These are phyloP conservation scores for Plectosphaerella cucumerina DNA, from an alignment of 2,329 filamentous ascomycete genomes.

Conservation along the genomic window DNA sequence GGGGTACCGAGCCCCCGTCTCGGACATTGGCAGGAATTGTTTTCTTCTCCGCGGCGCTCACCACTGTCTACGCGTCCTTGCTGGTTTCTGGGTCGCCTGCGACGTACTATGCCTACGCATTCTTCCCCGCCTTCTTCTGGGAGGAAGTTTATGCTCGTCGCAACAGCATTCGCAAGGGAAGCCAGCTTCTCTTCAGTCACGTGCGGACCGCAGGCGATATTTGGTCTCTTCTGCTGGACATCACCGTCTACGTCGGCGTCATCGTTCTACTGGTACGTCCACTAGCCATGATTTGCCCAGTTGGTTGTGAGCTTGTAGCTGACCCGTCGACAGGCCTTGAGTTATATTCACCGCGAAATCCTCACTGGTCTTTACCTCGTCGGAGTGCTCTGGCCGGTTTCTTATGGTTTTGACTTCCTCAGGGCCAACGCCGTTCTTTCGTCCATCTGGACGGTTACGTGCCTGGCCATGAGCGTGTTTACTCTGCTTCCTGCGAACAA, in stretches of 20 bases:
- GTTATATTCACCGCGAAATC: conserved; percentile 87
- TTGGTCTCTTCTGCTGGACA: conserved; percentile 58
- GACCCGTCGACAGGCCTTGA: conserved; percentile 62
- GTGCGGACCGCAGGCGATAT: conserved; percentile 56
- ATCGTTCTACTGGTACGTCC: conserved; percentile 70
- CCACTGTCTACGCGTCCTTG: conserved; percentile 74
- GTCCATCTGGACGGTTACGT: conserved; percentile 70
- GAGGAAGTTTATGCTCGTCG: conserved; percentile 85
- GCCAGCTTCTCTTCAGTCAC: conserved; percentile 64
- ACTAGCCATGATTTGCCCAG: background rate
- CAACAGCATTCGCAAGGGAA: conserved; percentile 63
- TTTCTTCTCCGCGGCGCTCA: conserved; percentile 72
- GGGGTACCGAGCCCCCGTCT: conserved; percentile 60
- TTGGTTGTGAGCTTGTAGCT: conserved; percentile 5
- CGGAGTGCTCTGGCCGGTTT: conserved; percentile 71
- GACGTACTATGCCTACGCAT: conserved; percentile 86
- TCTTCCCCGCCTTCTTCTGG: conserved; percentile 95
- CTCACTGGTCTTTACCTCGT: conserved; percentile 76
- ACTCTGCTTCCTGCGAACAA: conserved; percentile 87
- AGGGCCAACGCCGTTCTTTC: conserved; percentile 59
- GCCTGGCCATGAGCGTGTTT: conserved; percentile 81
- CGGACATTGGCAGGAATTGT: conserved; percentile 56
- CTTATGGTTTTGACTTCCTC: conserved; percentile 72
- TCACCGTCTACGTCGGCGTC: conserved; percentile 64
- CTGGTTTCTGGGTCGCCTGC: conserved; percentile 72